phyloP scores from a whole-genome alignment of 768 basidiomycete species.

The Boletus eberwhitei region DNA sequence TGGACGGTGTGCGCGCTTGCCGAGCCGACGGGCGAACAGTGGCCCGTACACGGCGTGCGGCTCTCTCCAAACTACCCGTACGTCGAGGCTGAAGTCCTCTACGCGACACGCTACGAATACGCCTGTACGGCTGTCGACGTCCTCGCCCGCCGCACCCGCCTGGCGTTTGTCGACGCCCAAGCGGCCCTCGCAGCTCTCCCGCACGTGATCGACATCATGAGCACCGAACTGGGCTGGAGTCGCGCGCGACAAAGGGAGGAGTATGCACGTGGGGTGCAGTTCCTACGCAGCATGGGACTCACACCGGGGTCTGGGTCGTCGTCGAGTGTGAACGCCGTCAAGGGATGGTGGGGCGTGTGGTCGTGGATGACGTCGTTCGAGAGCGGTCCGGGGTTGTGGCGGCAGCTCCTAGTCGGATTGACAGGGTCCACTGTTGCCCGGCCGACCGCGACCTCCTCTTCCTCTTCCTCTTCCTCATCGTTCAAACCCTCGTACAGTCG shows the following conservation, averaged over 20 bases:
- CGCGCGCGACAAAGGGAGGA: constrained; percentile 55
- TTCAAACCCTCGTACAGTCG: constrained; percentile 38
- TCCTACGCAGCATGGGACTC: constrained; percentile 86
- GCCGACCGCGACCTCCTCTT: not conserved
- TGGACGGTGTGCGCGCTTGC: constrained; percentile 90
- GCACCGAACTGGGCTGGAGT: constrained; percentile 78
- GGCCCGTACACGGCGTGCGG: constrained; percentile 84
- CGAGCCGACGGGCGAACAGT: constrained; percentile 67
- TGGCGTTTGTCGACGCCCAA: constrained; percentile 90
- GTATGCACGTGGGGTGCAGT: constrained; percentile 53
- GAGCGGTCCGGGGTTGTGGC: not conserved
- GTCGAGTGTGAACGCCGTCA: not conserved
- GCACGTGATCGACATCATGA: constrained; percentile 88
- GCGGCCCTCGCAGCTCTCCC: constrained; percentile 84
- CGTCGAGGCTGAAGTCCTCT: constrained; percentile 91
- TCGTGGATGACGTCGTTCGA: constrained; percentile 3
- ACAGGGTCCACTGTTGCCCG: not conserved
- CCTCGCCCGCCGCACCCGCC: constrained; percentile 86
- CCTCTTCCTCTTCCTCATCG: not conserved
- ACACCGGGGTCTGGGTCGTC: constrained; percentile 35
- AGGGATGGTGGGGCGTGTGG: constrained; percentile 4
- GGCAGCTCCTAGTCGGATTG: constrained; percentile 22
- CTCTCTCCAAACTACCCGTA: constrained; percentile 74
- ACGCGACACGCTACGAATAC: constrained; percentile 87
- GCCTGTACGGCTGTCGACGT: constrained; percentile 91